phyloP scores from a whole-genome alignment of 1,284 basidiomycete genomes.

The Rhodotorula sp. region DNA sequence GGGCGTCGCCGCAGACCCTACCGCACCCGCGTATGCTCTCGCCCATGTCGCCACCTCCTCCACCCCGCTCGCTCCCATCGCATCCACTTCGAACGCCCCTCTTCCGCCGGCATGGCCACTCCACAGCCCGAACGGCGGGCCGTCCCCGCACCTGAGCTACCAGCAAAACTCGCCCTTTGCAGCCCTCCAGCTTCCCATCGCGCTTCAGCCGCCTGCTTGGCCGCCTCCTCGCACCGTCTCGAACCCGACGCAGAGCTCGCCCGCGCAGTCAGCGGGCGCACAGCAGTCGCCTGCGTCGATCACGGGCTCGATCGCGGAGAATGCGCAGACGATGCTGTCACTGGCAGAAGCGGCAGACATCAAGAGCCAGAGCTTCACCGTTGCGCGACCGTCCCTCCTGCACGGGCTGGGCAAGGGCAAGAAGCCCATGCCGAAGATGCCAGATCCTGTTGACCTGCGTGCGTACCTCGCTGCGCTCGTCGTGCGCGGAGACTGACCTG shows the following conservation, averaged over 20 bases:
- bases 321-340: not conserved
- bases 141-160: not conserved
- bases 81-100: not conserved
- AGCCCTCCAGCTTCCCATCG: not conserved
- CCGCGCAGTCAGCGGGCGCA: not conserved
- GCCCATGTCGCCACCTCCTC: not conserved
- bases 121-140: not conserved
- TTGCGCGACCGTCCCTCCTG: not conserved
- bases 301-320: not conserved
- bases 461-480: not conserved
- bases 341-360: conserved; percentile 8
- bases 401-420: not conserved
- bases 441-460: conserved; percentile 23
- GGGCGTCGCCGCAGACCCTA: not conserved
- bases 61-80: not conserved
- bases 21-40: not conserved
- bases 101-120: not conserved
- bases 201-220: not conserved
- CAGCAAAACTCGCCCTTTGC: not conserved
- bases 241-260: conserved; percentile 1
- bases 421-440: conserved; percentile 5
- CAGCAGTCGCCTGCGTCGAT: not conserved
- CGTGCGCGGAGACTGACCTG: not conserved
- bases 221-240: not conserved
- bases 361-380: not conserved